phyloP scores from a whole-genome alignment of 208 protist species.

The Trypanosoma lewisi region DNA sequence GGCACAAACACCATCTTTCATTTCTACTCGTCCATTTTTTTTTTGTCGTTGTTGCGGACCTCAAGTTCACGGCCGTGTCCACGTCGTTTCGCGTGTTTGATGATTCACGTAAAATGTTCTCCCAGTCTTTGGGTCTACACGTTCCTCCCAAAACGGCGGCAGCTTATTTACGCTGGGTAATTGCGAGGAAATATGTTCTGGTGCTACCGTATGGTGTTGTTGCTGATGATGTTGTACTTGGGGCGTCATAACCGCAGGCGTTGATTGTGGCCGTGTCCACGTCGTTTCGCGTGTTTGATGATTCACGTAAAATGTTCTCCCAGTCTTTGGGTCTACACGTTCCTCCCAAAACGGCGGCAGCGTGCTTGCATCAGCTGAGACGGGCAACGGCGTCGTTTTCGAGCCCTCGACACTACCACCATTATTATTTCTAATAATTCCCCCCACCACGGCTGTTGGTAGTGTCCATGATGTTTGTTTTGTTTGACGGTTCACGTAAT shows the following conservation, averaged over 20 bases:
- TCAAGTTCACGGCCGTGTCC: constrained; percentile 19
- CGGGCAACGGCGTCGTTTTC: background rate
- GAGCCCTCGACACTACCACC: background rate
- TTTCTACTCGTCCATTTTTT: background rate
- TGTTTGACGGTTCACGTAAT: constrained; percentile 38
- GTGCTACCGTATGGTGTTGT: constrained; percentile 9
- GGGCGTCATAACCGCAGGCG: background rate
- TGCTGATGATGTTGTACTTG: constrained; percentile 8
- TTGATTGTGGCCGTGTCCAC: constrained; percentile 39
- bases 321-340: constrained; percentile 39
- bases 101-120: constrained; percentile 80
- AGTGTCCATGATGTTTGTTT: constrained; percentile 42
- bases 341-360: constrained; percentile 44
- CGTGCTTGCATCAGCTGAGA: background rate
- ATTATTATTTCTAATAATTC: background rate
- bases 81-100: constrained; percentile 50
- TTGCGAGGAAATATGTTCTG: background rate
- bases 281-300: constrained; percentile 42
- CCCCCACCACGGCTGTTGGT: constrained; percentile 8
- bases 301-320: constrained; percentile 38
- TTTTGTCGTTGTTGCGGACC: constrained; percentile 9
- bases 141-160: constrained; percentile 31
- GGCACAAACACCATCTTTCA: too few relatives aligned
- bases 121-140: constrained; percentile 27
- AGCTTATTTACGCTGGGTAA: constrained; percentile 2